Evolutionary conservation across 305 asterid genomes (phyloP), one percentile per base, ranked within the genome.

Genomic region (Ilex paraguariensis): DNA sequence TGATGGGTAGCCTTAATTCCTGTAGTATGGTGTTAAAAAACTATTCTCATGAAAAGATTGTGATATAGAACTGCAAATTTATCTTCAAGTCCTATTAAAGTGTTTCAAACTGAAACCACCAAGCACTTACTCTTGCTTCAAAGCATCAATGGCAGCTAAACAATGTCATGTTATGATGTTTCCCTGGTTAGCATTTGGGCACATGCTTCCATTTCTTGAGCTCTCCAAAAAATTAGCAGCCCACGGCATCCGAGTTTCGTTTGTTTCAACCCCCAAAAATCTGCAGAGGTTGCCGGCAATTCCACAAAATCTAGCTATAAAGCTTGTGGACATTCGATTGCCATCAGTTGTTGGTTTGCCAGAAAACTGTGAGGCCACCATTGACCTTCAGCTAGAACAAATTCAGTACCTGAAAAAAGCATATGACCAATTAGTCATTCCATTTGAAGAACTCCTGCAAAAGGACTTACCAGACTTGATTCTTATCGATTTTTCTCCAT

Each of bases 311-410:
- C 52, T 80, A 31, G 3, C 51, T 30, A 54, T 72, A 61, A 56
- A 65, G 51, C 32, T 77, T 62, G 55, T 77, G 13, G 77, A 72
- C 62, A 57, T 74, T 67, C 57, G 68, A 21, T 58, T 69, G 73
- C 79, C 74, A 3, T 33, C 3, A 4, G 68, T 74, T 3, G 77
- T 63, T 1, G 79, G 83, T n/a, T 39, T 81, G 48, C 79, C 79
- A 0, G 82, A 71, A 33, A 69, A 66, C 49, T 76, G 78, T 6
- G 80, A 80, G 66, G 82, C 86, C 4, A 80, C 79, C 40, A 16
- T 74, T 14, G 79, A 74, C n/a, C 16, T 80, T 62, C 77, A 51
- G 58, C 51, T 40, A 16, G 77, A 67, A 13, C 61, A 77, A 36
- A 63, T 62, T 7, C 77, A 63, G 10, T 67, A 60, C 48, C 52